phyloP scores from a whole-genome alignment of 805 yeast species.

The Schwanniomyces pseudopolymorphus region DNA sequence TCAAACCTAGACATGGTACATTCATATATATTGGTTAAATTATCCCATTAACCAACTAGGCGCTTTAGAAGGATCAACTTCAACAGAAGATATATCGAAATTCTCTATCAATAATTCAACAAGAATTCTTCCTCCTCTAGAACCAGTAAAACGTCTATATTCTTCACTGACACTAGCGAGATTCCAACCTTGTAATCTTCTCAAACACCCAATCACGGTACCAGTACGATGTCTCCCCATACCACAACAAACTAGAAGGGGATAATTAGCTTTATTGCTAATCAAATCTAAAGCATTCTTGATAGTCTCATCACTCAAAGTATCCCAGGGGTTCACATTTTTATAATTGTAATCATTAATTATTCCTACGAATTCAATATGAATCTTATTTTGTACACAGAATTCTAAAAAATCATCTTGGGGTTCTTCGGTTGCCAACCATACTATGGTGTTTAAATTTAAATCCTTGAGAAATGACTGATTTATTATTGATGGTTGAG shows the following conservation, averaged over 20 bases:
- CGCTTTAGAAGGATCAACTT: slow-evolving; percentile 28
- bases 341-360: slow-evolving; percentile 56
- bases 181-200: slow-evolving; percentile 97
- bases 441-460: slow-evolving; percentile 74
- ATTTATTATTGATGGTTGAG: slow-evolving; percentile 93
- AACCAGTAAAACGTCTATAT: slow-evolving; percentile 89
- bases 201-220: slow-evolving; percentile 89
- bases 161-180: slow-evolving; percentile 89
- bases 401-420: slow-evolving; percentile 82
- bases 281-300: slow-evolving; percentile 76
- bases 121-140: slow-evolving; percentile 86
- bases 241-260: slow-evolving; percentile 90
- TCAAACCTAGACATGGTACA: background rate
- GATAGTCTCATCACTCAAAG: slow-evolving; percentile 79
- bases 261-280: slow-evolving; percentile 70
- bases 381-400: slow-evolving; percentile 69
- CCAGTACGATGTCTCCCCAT: slow-evolving; percentile 99
- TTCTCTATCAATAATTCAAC: slow-evolving; percentile 86
- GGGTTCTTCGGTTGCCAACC: slow-evolving; percentile 97
- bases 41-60: slow-evolving; percentile 30
- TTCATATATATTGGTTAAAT: background rate
- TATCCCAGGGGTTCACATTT: slow-evolving; percentile 89
- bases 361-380: slow-evolving; percentile 79
- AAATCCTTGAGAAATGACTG: slow-evolving; percentile 80
- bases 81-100: slow-evolving; percentile 37